Evolutionary conservation across 768 basidiomycete genomes (phyloP).

Genomic region (Serpula lacrymans): DNA sequence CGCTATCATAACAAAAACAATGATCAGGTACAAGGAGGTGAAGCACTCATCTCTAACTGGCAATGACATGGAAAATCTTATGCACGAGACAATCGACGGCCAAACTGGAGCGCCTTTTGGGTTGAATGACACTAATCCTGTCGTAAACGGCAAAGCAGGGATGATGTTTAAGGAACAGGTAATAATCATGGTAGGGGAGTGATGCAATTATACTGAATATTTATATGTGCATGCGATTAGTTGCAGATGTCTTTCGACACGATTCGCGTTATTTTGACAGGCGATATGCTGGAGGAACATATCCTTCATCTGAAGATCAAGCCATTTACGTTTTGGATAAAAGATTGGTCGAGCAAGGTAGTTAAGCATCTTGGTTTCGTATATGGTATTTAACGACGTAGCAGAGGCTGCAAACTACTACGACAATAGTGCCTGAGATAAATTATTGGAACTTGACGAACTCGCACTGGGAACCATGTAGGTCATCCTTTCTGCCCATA

Average conservation of each 20-base stretch:
- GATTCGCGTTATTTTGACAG: conserved; percentile 89
- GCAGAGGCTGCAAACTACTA: conserved; percentile 75
- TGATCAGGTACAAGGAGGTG: too few species aligned
- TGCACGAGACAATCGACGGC: too few species aligned
- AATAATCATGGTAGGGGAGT: conserved; percentile 11
- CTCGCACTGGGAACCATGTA: conserved; percentile 96
- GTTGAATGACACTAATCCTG: too few species aligned
- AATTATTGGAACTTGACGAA: conserved; percentile 97
- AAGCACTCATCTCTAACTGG: too few species aligned
- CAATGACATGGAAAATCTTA: too few species aligned
- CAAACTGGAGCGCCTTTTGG: too few species aligned
- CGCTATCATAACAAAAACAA: conserved; percentile 80
- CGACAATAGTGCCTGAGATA: conserved; percentile 76
- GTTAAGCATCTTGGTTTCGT: conserved; percentile 12
- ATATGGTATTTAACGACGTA: background rate
- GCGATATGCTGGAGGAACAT: conserved; percentile 93
- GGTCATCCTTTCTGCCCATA: conserved; percentile 19
- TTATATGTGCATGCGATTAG: conserved; percentile 36
- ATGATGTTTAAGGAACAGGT: conserved; percentile 87
- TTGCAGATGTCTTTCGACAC: conserved; percentile 86
- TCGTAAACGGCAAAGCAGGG: too few species aligned
- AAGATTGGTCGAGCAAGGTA: conserved; percentile 95
- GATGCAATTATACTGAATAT: conserved; percentile 4
- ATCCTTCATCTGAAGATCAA: conserved; percentile 86
- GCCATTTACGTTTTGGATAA: conserved; percentile 76